Evolutionary conservation across 768 basidiomycete genomes (phyloP).

Genomic region (Pleurotus tuber-regium): DNA sequence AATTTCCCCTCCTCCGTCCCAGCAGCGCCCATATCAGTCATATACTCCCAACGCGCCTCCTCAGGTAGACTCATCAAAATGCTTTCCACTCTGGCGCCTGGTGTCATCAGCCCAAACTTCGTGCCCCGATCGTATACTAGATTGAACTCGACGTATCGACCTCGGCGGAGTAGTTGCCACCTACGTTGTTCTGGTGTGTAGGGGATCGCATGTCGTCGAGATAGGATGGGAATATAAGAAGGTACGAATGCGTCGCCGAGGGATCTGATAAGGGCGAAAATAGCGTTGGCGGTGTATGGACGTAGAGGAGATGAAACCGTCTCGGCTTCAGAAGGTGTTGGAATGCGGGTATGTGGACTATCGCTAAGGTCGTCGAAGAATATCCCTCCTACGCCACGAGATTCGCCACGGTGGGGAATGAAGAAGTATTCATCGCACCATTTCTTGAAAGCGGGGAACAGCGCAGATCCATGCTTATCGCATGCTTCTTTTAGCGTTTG

Average conservation of each 20-base stretch:
- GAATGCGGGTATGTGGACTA: constrained; percentile 63
- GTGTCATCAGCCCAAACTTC: constrained; percentile 82
- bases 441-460: constrained; percentile 82
- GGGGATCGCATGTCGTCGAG: constrained; percentile 50
- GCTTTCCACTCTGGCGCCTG: constrained; percentile 85
- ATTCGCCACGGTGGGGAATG: constrained; percentile 83
- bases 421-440: constrained; percentile 99
- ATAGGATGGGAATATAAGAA: constrained; percentile 86
- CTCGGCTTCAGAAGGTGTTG: constrained; percentile 26
- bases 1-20: constrained; percentile 68
- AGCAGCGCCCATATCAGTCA: constrained; percentile 64
- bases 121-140: constrained; percentile 85
- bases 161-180: constrained; percentile 92
- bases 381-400: constrained; percentile 88
- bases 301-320: too few relatives aligned
- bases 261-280: constrained; percentile 72
- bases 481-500: constrained; percentile 70
- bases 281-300: constrained; percentile 59
- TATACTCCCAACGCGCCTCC: constrained; percentile 89
- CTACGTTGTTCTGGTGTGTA: constrained; percentile 68
- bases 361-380: constrained; percentile 93
- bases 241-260: constrained; percentile 83
- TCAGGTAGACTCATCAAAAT: constrained; percentile 89
- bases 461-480: constrained; percentile 60
- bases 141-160: constrained; percentile 96